Conservation (phyloP, 495 filamentous ascomycete species). For the Usnea hakonensis region DNA sequence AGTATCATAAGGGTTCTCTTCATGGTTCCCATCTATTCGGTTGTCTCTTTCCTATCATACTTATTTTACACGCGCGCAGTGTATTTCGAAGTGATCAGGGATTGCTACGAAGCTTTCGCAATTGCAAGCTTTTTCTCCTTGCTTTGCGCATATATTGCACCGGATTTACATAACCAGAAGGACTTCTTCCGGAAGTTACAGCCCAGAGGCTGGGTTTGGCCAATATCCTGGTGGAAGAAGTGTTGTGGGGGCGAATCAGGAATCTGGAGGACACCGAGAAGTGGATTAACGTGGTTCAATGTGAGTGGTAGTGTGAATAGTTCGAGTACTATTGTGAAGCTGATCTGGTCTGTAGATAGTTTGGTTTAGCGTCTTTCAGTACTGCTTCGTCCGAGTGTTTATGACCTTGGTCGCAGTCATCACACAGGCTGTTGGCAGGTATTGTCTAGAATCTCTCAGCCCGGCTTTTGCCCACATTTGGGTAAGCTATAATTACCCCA, state of each 20-base stretch:
- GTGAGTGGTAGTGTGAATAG: constrained; percentile 28
- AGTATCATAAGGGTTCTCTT: constrained; percentile 84
- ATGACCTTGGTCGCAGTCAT: constrained; percentile 75
- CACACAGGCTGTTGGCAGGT: constrained; percentile 58
- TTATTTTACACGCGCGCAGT: constrained; percentile 71
- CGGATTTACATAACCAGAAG: constrained; percentile 76
- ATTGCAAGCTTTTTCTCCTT: constrained; percentile 89
- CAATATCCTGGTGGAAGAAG: constrained; percentile 55
- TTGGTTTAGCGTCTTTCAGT: constrained; percentile 83
- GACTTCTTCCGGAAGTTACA: constrained; percentile 70
- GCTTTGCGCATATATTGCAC: constrained; percentile 74
- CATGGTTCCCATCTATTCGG: constrained; percentile 81
- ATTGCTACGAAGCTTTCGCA: constrained; percentile 90
- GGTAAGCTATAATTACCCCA: constrained; percentile 42
- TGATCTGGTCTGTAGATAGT: constrained; percentile 49
- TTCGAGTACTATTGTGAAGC: constrained; percentile 11
- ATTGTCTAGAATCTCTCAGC: constrained; percentile 71
- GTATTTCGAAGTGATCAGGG: constrained; percentile 72
- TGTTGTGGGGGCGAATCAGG: constrained; percentile 55
- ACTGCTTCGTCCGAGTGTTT: constrained; percentile 78
- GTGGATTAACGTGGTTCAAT: constrained; percentile 91
- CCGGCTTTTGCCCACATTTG: constrained; percentile 78
- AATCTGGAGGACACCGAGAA: constrained; percentile 64
- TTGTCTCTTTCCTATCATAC: constrained; percentile 70
- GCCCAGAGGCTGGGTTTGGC: constrained; percentile 68